Evolutionary conservation across 176 grass and related monocot species (phyloP).

Genomic region (Olyra latifolia): DNA sequence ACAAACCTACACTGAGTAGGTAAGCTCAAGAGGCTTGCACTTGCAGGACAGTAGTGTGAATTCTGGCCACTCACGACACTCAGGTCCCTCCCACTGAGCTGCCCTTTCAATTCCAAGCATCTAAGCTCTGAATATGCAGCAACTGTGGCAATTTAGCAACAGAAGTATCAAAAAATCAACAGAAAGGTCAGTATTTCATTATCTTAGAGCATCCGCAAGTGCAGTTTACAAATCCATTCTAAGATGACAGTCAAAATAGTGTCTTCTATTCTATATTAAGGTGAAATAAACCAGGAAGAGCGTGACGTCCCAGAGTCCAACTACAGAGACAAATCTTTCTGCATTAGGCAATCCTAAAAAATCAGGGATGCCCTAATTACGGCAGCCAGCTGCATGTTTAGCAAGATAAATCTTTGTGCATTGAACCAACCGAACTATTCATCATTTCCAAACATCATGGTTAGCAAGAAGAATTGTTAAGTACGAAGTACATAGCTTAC

Average conservation of each 20-base stretch:
- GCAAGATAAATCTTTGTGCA: neutral
- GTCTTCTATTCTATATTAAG: neutral
- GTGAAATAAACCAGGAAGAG: neutral
- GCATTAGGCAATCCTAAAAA: neutral
- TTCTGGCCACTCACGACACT: too few relatives aligned
- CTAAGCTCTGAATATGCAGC: too few relatives aligned
- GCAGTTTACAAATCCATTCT: neutral
- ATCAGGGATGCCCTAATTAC: neutral
- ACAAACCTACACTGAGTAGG: neutral
- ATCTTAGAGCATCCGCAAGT: neutral
- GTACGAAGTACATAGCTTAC: too few relatives aligned
- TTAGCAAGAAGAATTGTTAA: neutral
- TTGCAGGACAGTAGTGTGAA: too few relatives aligned
- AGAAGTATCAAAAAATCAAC: neutral
- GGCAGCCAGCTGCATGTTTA: neutral
- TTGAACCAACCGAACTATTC: neutral
- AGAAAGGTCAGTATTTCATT: neutral
- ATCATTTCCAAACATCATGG: neutral
- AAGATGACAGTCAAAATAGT: neutral
- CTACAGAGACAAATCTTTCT: neutral
- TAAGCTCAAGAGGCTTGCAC: too few relatives aligned
- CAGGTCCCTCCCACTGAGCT: too few relatives aligned
- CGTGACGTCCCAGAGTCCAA: neutral
- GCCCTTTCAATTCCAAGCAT: too few relatives aligned
- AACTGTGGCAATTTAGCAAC: neutral